Evolutionary conservation across 192 early-diverging fungal genomes (phyloP).

Genomic region (Blastocladiella britannica): DNA sequence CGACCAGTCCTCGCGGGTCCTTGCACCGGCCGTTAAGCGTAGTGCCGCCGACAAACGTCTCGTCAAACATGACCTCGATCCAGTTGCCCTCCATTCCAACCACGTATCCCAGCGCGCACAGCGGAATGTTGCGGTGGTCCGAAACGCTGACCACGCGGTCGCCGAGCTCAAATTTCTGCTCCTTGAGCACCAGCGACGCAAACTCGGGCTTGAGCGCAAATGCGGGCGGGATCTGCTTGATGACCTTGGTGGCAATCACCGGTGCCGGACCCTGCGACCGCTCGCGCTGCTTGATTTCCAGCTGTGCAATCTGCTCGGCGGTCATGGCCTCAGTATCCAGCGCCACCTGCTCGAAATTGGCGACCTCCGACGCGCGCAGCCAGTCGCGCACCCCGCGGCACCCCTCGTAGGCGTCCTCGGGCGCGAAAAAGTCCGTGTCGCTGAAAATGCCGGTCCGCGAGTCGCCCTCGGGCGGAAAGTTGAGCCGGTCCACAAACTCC

Average conservation of each 20-base stretch:
- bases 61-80: conserved; percentile 78
- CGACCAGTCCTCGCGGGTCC: conserved; percentile 46
- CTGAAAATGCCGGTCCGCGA: conserved; percentile 26
- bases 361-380: conserved; percentile 36
- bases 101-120: conserved; percentile 65
- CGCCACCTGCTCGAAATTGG: conserved; percentile 37
- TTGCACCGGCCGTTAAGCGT: conserved; percentile 57
- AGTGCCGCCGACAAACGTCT: conserved; percentile 52
- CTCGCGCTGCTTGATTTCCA: conserved; percentile 4
- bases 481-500: conserved; percentile 22
- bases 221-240: conserved; percentile 24
- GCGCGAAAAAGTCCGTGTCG: conserved; percentile 37
- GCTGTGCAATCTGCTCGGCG: conserved; percentile 21
- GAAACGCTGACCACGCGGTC: conserved; percentile 62
- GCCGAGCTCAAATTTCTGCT: conserved; percentile 65
- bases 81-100: conserved; percentile 52
- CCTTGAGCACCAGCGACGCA: conserved; percentile 39
- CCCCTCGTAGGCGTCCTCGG: conserved; percentile 16
- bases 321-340: conserved; percentile 26
- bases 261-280: background rate
- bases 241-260: conserved; percentile 10
- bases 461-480: background rate
- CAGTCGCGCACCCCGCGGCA: conserved; percentile 38
- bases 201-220: conserved; percentile 60
- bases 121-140: conserved; percentile 49